Base-by-base conservation (phyloP, 2,329 filamentous ascomycete genomes). In the Akanthomyces muscarius region DNA sequence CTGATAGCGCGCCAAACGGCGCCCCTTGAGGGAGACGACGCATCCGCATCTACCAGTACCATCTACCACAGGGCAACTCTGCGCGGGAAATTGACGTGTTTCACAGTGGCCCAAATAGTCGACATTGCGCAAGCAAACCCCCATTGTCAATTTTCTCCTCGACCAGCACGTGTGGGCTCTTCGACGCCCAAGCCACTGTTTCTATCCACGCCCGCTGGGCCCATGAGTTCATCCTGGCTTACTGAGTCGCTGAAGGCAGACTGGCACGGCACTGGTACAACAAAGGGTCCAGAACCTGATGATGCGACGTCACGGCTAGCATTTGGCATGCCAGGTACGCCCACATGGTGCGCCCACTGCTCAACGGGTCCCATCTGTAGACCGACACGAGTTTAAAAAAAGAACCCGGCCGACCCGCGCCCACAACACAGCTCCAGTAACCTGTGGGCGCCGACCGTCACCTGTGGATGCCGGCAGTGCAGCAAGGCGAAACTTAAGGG, bases 321-420 rank as follows among this genome's bases (percentile, higher is more conserved):
- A 36, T 36, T 45, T 47, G 8, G n/a, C 23, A 23, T 51, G 56
- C 45, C 36, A 55, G 52, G 52, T 16, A 56, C 23, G 30, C 23
- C 38, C 23, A 38, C 54, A 47, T 45, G 48, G 23, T 47, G 21
- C 23, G 47, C n/a, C 21, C 23, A 60, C 57, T 11, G 33, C 8
- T 2, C 33, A 36, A 60, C 38, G 36, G 56, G 47, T 57, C 21
- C 55, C 55, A 28, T 44, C 48, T 21, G 11, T 5, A 30, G 25
- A 44, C 57, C 47, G 57, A 52, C 47, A 10, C 16, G 47, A 52
- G 57, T 30, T 52, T 60, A 60, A 52, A 60, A 60, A 60, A 51
- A 51, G 48, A 51, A 51, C 47, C 21, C 4, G n/a, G 44, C 16
- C 14, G 50, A 23, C 18, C 50, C 10, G 11, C 38, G 48, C 47